These are phyloP conservation scores for Calonectria pseudoturangicola DNA, from an alignment of 2,329 filamentous ascomycete genomes.

Conservation along the genomic window DNA sequence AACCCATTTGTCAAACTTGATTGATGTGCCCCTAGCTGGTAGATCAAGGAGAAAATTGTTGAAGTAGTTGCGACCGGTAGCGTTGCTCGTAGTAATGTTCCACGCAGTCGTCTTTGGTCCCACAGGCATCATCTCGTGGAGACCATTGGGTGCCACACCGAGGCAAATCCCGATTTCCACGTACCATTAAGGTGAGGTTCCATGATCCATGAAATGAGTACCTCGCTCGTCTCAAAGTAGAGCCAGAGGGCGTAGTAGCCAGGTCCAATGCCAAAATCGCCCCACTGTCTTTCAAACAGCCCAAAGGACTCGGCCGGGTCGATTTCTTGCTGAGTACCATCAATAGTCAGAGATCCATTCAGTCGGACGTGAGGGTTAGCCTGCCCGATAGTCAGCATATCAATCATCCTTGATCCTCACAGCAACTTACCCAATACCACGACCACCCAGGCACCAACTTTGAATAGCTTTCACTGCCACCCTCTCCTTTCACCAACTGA, in stretches of 20 bases:
- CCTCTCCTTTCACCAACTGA: not conserved
- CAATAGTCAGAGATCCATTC: conserved; percentile 1
- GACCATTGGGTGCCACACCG: not conserved
- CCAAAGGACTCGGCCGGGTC: conserved; percentile 2
- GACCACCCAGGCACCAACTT: not conserved
- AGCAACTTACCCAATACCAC: conserved; percentile 3
- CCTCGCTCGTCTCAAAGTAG: conserved; percentile 11
- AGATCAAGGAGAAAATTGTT: conserved; percentile 17
- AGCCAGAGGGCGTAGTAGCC: conserved; percentile 4
- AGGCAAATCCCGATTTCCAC: not conserved
- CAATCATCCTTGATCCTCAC: not conserved
- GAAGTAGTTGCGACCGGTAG: not conserved
- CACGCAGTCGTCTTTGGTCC: not conserved
- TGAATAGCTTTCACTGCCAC: not conserved
- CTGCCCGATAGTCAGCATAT: not conserved
- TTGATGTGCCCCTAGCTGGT: not conserved
- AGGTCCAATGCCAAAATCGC: not conserved
- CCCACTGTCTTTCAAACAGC: conserved; percentile 16
- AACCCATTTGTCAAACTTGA: conserved; percentile 5
- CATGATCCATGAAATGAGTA: conserved; percentile 18
- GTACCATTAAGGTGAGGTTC: not conserved
- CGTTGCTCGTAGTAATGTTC: conserved; percentile 15
- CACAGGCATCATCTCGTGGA: conserved; percentile 13
- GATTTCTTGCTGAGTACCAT: not conserved
- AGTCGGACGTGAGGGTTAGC: conserved; percentile 4